A percentile compares a stretch with the other conserved stretches of the same genome.
phyloP scores from a whole-genome alignment of 192 early-diverging fungal species.

The Podila minutissima region DNA sequence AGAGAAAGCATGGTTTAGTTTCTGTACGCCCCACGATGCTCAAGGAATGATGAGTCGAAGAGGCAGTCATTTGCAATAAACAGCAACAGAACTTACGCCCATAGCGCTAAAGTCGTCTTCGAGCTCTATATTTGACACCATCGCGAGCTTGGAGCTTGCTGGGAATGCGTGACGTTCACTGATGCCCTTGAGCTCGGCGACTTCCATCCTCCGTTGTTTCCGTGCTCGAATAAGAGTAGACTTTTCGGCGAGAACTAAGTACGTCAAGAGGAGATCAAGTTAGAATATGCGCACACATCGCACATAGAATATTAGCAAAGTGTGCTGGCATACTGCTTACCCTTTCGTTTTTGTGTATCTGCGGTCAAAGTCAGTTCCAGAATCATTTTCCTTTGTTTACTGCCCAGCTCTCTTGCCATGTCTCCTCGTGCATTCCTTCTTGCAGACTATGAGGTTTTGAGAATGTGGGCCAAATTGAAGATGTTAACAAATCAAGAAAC shows the following conservation, averaged over 20 bases:
- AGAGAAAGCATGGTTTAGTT: neutral
- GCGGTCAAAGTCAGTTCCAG: conserved; percentile 25
- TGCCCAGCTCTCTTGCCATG: conserved; percentile 14
- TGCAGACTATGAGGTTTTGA: conserved; percentile 22
- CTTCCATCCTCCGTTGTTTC: conserved; percentile 44
- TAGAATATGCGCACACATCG: neutral
- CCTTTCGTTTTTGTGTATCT: conserved; percentile 27
- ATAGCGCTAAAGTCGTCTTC: conserved; percentile 56
- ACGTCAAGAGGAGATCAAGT: neutral
- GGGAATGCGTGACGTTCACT: conserved; percentile 57
- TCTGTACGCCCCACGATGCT: no score
- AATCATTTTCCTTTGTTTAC: conserved; percentile 30
- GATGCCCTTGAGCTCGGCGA: conserved; percentile 51
- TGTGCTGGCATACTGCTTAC: conserved; percentile 1
- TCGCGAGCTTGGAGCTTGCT: conserved; percentile 22
- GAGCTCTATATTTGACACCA: conserved; percentile 42
- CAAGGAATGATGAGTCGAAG: no score
- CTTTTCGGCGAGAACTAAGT: conserved; percentile 40
- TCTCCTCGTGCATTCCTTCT: conserved; percentile 19
- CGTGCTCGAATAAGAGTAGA: conserved; percentile 47
- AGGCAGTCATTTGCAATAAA: no score
- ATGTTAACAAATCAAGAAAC: neutral
- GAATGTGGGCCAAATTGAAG: neutral
- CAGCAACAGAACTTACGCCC: conserved; percentile 34
- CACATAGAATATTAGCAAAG: neutral